phyloP scores from a whole-genome alignment of 257 asterid species.

The Henckelia pumila region DNA sequence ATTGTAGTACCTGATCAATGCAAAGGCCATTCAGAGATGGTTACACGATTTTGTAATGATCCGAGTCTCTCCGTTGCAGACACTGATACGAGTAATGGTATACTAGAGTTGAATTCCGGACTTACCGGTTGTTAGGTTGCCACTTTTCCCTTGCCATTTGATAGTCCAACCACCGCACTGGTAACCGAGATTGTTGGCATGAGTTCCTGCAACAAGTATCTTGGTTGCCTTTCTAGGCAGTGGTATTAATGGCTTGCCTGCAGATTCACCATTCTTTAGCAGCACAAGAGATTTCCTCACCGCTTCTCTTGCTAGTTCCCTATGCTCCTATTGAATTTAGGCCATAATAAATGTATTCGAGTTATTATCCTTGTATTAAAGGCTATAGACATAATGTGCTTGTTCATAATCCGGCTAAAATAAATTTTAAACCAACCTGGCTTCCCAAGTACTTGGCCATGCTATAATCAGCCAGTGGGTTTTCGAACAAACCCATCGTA shows the following conservation, averaged over 20 bases:
- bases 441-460: slow-evolving; percentile 39
- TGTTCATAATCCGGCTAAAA: background rate
- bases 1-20: slow-evolving; percentile 37
- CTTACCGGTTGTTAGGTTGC: slow-evolving; percentile 34
- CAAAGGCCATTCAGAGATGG: background rate
- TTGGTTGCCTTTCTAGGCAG: slow-evolving; percentile 27
- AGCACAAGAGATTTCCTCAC: slow-evolving; percentile 37
- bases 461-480: slow-evolving; percentile 42
- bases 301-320: slow-evolving; percentile 42
- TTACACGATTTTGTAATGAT: background rate
- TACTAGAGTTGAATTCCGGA: background rate
- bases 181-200: slow-evolving; percentile 34
- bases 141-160: slow-evolving; percentile 34
- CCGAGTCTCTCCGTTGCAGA: background rate
- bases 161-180: slow-evolving; percentile 44
- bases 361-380: background rate
- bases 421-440: slow-evolving; percentile 25
- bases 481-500: slow-evolving; percentile 45
- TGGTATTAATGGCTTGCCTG: slow-evolving; percentile 26
- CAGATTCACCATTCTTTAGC: slow-evolving; percentile 33
- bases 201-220: slow-evolving; percentile 34
- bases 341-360: too few species aligned
- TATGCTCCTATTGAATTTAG: slow-evolving; percentile 28
- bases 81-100: background rate
- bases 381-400: background rate